Base-by-base conservation (phyloP, 2,329 filamentous ascomycete species). In the Aspergillus pseudonomiae region DNA sequence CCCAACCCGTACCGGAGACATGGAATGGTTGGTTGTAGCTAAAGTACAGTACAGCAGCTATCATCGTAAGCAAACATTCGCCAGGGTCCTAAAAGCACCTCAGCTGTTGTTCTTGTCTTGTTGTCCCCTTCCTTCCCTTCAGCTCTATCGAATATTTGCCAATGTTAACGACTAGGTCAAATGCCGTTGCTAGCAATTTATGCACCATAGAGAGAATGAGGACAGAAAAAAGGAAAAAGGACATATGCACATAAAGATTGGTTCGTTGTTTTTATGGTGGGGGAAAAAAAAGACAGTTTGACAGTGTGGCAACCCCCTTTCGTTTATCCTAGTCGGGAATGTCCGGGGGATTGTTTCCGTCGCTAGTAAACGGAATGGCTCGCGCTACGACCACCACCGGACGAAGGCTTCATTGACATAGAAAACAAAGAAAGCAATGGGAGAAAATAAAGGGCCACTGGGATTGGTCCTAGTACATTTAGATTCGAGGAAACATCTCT, bases 221-320 rank as follows among this genome's bases (percentile, higher is more conserved):
- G 24, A 39, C 16, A 16, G 36, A 26, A 6, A 30, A 53, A 32
- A 53, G 6, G 32, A 16, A 39, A 55, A 55, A 39, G 52, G 9
- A 55, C 26, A 39, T 16, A 55, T 39, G 11, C 32, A 55, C 21
- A 55, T 4, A 30, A 54, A 36, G 21, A 54, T 54, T 39, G 30
- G 19, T 52, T 32, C 4, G 21, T 32, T 32, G 16, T 34, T 39
- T 39, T 39, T 2, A 34, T 10, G 32, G 32, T 28, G 57, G 57
- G 24, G 6, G 39, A 52, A 59, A 39, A 34, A 53, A 59, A 39
- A 32, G 39, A 21, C 57, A 28, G 57, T 59, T 59, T 59, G 57
- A 52, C 57, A 52, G 43, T 59, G 57, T 34, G 45, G 34, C 57
- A 59, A 59, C 32, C 30, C 34, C 57, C 19, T 59, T 59, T 59